A percentile compares a stretch with the other conserved stretches of the same genome.
Conservation (phyloP, 176 grass and related monocot genomes). For the Juncus inflexus region DNA sequence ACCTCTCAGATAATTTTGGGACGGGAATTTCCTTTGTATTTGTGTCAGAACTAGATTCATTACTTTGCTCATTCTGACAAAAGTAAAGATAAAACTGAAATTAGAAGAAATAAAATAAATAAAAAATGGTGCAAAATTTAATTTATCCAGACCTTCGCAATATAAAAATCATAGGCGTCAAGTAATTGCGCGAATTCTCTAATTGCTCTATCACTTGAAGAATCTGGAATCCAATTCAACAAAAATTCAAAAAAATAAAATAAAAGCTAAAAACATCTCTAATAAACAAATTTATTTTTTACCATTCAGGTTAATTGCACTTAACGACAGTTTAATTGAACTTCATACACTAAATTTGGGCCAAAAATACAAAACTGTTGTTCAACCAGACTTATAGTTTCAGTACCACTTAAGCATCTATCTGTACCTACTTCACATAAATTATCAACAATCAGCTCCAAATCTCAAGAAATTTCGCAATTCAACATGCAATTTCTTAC, state of each 20-base stretch:
- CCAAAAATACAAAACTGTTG: too few relatives aligned
- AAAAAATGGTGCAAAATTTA: slow-evolving; percentile 19
- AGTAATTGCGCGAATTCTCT: slow-evolving; percentile 76
- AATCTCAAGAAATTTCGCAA: too few relatives aligned
- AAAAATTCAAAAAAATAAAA: not conserved
- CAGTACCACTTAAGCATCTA: too few relatives aligned
- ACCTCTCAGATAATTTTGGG: slow-evolving; percentile 78
- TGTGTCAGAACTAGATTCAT: slow-evolving; percentile 11
- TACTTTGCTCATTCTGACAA: slow-evolving; percentile 35
- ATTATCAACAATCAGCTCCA: too few relatives aligned
- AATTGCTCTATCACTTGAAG: slow-evolving; percentile 39
- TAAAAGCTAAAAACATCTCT: too few relatives aligned
- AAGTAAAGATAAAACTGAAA: not conserved
- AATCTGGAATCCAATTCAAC: slow-evolving; percentile 34
- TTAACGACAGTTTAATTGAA: too few relatives aligned
- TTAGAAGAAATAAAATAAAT: slow-evolving; percentile 13
- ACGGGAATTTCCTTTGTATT: slow-evolving; percentile 35
- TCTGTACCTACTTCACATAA: too few relatives aligned
- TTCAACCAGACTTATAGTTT: too few relatives aligned
- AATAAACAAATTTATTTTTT: too few relatives aligned
- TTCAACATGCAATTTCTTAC: too few relatives aligned
- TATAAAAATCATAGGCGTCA: slow-evolving; percentile 64
- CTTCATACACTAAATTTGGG: too few relatives aligned
- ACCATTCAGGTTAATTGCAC: too few relatives aligned
- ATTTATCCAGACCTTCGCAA: slow-evolving; percentile 27